phyloP scores from a whole-genome alignment of 768 basidiomycete species.

The Lactifluus volemus region DNA sequence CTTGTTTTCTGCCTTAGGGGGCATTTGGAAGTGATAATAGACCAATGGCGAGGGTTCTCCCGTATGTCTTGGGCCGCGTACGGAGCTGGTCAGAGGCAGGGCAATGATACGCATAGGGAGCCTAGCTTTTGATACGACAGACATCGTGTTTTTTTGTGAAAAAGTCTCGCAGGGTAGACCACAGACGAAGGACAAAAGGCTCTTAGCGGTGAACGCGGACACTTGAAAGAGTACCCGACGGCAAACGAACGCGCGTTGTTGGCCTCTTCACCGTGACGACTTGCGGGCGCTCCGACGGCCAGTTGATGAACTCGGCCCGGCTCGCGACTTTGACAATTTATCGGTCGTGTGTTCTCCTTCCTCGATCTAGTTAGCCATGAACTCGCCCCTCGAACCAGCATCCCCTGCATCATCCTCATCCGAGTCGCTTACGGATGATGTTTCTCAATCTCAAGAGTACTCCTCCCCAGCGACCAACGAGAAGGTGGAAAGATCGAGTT shows the following conservation, averaged over 20 bases:
- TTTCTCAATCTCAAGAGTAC: neutral
- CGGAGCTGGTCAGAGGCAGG: slow-evolving; percentile 32
- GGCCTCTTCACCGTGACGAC: no score
- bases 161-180: neutral
- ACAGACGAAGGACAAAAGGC: neutral
- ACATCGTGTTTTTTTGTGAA: slow-evolving; percentile 4
- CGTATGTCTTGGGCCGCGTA: slow-evolving; percentile 12
- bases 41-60: slow-evolving; percentile 24
- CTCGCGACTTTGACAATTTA: neutral
- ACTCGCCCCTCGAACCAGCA: slow-evolving; percentile 20
- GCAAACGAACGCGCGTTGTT: neutral
- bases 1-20: slow-evolving; percentile 22
- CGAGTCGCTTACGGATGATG: slow-evolving; percentile 17
- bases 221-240: neutral
- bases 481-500: slow-evolving; percentile 2
- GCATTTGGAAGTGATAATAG: slow-evolving; percentile 36
- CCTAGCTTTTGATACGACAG: slow-evolving; percentile 13
- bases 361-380: slow-evolving; percentile 14
- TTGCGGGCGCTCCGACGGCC: neutral
- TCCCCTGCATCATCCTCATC: slow-evolving; percentile 22
- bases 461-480: neutral
- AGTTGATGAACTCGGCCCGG: neutral
- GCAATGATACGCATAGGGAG: slow-evolving; percentile 38
- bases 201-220: neutral
- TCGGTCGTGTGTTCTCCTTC: neutral